Evolutionary conservation across 2,329 filamentous ascomycete species (phyloP).

Genomic region (Xylaria multiplex): DNA sequence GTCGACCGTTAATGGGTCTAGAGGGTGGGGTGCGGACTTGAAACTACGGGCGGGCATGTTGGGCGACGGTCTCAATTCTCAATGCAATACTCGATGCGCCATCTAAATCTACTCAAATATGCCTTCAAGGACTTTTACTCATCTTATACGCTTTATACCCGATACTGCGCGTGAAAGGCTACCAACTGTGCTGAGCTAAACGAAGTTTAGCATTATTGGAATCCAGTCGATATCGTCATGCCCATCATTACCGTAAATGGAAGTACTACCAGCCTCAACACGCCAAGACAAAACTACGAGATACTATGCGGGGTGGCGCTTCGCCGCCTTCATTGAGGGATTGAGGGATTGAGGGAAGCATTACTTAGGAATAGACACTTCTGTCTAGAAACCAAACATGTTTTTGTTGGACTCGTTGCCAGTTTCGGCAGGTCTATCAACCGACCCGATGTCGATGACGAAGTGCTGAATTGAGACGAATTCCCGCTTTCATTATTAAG

Average conservation of each 20-base stretch:
- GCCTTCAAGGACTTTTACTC: no score
- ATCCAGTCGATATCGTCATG: not conserved
- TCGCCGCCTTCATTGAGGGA: no score
- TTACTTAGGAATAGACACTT: no score
- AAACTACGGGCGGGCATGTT: conserved; percentile 1
- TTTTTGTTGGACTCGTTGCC: conserved; percentile 3
- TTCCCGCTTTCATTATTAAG: not conserved
- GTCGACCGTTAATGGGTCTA: conserved; percentile 9
- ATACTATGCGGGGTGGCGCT: not conserved
- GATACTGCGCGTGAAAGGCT: not conserved
- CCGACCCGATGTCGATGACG: not conserved
- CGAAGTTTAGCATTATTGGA: not conserved
- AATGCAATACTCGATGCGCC: not conserved
- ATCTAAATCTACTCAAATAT: no score
- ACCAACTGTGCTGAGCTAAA: not conserved
- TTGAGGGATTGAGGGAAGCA: no score
- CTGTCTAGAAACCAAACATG: not conserved
- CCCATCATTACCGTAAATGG: conserved; percentile 10
- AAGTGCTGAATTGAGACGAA: not conserved
- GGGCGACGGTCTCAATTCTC: not conserved
- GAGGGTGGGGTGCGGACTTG: not conserved
- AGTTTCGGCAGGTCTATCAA: conserved; percentile 6
- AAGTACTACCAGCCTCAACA: conserved; percentile 3
- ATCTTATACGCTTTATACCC: not conserved
- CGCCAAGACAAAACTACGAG: no score